A percentile compares a stretch with the other conserved stretches of the same genome.
These are phyloP conservation scores for Pythium guiyangense DNA, from an alignment of 352 stramenopile species.

Conservation along the genomic window DNA sequence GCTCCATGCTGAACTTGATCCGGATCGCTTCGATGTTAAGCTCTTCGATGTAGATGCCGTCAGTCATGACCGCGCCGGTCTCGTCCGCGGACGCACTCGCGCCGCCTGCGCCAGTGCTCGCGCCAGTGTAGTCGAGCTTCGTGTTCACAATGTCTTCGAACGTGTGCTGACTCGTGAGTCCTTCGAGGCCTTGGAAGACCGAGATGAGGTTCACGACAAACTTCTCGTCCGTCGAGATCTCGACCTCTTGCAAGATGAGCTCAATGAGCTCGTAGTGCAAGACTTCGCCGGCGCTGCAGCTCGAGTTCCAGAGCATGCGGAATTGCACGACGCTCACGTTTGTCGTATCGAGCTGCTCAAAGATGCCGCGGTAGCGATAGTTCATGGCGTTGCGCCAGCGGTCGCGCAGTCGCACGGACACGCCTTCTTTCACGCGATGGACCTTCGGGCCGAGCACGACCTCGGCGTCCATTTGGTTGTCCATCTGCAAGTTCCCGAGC, in stretches of 20 bases:
- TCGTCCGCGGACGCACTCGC: slow-evolving; percentile 19
- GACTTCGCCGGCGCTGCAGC: slow-evolving; percentile 71
- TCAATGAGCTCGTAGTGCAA: slow-evolving; percentile 84
- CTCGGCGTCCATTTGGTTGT: slow-evolving; percentile 88
- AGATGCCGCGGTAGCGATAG: slow-evolving; percentile 79
- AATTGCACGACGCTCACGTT: slow-evolving; percentile 79
- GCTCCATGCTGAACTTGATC: slow-evolving; percentile 84
- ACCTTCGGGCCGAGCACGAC: slow-evolving; percentile 82
- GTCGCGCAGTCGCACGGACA: slow-evolving; percentile 79
- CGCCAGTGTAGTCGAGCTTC: slow-evolving; percentile 53
- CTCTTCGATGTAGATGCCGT: slow-evolving; percentile 87
- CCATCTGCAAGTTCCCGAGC: slow-evolving; percentile 85
- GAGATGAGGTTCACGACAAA: slow-evolving; percentile 89
- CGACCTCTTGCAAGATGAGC: slow-evolving; percentile 84
- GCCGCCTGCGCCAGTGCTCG: slow-evolving; percentile 8
- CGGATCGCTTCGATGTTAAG: slow-evolving; percentile 81
- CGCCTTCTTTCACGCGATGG: slow-evolving; percentile 81
- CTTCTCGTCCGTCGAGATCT: slow-evolving; percentile 88
- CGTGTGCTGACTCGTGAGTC: slow-evolving; percentile 57
- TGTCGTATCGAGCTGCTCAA: slow-evolving; percentile 68
- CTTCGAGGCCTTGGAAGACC: slow-evolving; percentile 84
- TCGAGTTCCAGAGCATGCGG: slow-evolving; percentile 84
- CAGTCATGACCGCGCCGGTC: slow-evolving; percentile 19
- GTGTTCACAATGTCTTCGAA: slow-evolving; percentile 84
- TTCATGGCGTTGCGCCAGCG: slow-evolving; percentile 81